Conservation (phyloP, 371 early-diverging fungal genomes). For the Mucor racemosus region DNA sequence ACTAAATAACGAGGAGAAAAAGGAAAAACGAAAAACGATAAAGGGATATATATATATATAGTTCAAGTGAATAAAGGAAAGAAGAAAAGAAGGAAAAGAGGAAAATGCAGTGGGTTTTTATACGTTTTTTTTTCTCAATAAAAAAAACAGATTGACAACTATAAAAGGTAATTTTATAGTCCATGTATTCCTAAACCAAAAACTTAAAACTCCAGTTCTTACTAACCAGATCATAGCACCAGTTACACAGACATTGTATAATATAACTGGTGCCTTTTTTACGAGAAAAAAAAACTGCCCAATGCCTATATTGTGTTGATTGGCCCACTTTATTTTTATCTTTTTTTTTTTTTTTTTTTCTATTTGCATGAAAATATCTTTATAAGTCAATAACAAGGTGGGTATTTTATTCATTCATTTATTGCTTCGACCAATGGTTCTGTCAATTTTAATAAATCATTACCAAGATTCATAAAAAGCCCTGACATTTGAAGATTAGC, state of each 20-base stretch:
- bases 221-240: slow-evolving; percentile 12
- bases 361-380: slow-evolving; percentile 25
- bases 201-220: slow-evolving; percentile 5
- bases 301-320: slow-evolving; percentile 18
- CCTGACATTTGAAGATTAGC: slow-evolving; percentile 21
- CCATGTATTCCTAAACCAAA: slow-evolving; percentile 1
- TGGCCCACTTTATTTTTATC: slow-evolving; percentile 20
- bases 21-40: slow-evolving; percentile 9
- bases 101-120: slow-evolving; percentile 9
- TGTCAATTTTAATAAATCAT: slow-evolving; percentile 31
- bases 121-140: slow-evolving; percentile 15
- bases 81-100: slow-evolving; percentile 9
- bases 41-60: background rate
- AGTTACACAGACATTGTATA: slow-evolving; percentile 10
- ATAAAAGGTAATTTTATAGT: slow-evolving; percentile 20
- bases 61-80: slow-evolving; percentile 15
- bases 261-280: slow-evolving; percentile 12
- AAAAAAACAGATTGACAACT: background rate
- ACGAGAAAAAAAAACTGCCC: slow-evolving; percentile 12
- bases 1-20: background rate
- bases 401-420: slow-evolving; percentile 19
- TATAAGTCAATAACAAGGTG: background rate
- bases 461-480: slow-evolving; percentile 38
- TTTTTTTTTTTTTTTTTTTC: slow-evolving; percentile 12
- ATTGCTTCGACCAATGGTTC: slow-evolving; percentile 39